Conservation (phyloP, 805 yeast species). For the Kodamaea neixiangensis region DNA sequence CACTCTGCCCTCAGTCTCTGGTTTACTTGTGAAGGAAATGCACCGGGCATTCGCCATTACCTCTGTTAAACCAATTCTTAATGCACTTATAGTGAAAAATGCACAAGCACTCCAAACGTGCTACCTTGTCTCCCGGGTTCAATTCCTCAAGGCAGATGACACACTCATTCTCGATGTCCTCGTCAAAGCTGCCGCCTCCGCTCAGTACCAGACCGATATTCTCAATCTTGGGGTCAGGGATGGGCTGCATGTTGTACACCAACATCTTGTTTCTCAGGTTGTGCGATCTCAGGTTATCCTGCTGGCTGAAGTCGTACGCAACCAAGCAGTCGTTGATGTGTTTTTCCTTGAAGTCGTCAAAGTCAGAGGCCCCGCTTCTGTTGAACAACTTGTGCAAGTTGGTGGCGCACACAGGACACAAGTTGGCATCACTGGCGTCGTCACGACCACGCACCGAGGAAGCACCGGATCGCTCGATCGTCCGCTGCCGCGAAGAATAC, state of each 20-base stretch:
- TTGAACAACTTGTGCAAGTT: slow-evolving; percentile 29
- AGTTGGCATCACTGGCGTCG: slow-evolving; percentile 30
- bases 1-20: not conserved
- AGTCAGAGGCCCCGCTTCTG: slow-evolving; percentile 21
- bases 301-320: slow-evolving; percentile 60
- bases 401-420: slow-evolving; percentile 44
- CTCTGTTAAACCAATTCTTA: slow-evolving; percentile 87
- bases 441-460: slow-evolving; percentile 17
- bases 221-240: slow-evolving; percentile 42
- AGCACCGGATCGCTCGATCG: slow-evolving; percentile 8
- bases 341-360: slow-evolving; percentile 49
- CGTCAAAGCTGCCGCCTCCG: slow-evolving; percentile 22
- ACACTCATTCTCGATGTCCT: slow-evolving; percentile 68
- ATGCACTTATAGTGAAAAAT: slow-evolving; percentile 92
- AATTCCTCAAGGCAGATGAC: slow-evolving; percentile 92
- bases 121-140: slow-evolving; percentile 83
- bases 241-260: slow-evolving; percentile 63
- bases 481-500: slow-evolving; percentile 6
- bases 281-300: slow-evolving; percentile 52
- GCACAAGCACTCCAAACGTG: slow-evolving; percentile 90
- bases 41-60: slow-evolving; percentile 85
- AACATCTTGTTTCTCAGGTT: slow-evolving; percentile 75
- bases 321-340: slow-evolving; percentile 79
- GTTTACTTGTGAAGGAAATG: slow-evolving; percentile 47
- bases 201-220: slow-evolving; percentile 16